Evolutionary conservation across 345 rosid genomes (phyloP).

Genomic region (Citrus mangshanensis): DNA sequence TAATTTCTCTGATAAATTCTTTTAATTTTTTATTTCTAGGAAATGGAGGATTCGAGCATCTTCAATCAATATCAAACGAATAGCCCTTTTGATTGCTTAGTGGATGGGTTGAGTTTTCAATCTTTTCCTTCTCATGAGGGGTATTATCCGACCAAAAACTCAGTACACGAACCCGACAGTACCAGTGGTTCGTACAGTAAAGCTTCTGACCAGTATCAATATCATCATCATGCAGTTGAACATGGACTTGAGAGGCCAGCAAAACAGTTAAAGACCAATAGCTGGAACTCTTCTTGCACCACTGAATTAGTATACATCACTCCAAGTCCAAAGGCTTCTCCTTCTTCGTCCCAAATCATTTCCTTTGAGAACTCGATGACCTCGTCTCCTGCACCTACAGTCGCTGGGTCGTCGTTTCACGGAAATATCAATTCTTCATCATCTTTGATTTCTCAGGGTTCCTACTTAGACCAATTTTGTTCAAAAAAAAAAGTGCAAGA

Average conservation of each 20-base stretch:
- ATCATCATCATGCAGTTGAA: neutral
- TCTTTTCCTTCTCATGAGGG: slow-evolving; percentile 17
- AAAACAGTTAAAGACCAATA: slow-evolving; percentile 35
- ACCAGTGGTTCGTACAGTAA: neutral
- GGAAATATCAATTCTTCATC: neutral
- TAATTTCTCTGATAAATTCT: neutral
- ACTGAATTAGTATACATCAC: neutral
- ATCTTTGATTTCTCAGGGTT: slow-evolving; percentile 6
- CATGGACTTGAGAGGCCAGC: slow-evolving; percentile 17
- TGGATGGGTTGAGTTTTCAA: slow-evolving; percentile 30
- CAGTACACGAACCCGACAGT: neutral
- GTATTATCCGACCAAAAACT: slow-evolving; percentile 8
- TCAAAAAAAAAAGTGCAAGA: slow-evolving; percentile 10
- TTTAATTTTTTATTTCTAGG: slow-evolving; percentile 17
- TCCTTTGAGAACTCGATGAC: slow-evolving; percentile 33
- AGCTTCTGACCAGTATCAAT: neutral
- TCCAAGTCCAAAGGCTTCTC: slow-evolving; percentile 22
- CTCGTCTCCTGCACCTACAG: slow-evolving; percentile 16
- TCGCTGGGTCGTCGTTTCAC: neutral
- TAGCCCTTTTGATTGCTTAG: slow-evolving; percentile 20
- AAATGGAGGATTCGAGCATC: slow-evolving; percentile 29
- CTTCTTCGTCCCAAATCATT: slow-evolving; percentile 39
- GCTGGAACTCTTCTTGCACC: slow-evolving; percentile 28
- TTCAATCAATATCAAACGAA: slow-evolving; percentile 22
- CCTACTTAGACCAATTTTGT: neutral